phyloP scores from a whole-genome alignment of 371 early-diverging fungal species.

The Apophysomyces elegans region DNA sequence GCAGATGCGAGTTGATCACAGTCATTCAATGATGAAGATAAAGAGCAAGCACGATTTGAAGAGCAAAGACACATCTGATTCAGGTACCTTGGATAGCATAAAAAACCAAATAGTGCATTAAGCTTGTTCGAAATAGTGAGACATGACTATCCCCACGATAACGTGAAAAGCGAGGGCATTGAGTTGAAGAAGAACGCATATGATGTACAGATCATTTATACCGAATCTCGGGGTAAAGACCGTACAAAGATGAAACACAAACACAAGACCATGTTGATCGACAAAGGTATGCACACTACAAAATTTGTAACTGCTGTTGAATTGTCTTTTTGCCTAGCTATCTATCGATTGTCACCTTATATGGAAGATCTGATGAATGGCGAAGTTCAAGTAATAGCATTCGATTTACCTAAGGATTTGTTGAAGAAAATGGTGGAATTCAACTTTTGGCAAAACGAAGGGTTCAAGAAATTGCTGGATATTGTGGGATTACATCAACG shows the following conservation, averaged over 20 bases:
- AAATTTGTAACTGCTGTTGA: background rate
- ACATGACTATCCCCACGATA: conserved; percentile 41
- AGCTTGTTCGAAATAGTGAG: conserved; percentile 20
- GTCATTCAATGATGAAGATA: conserved; percentile 46
- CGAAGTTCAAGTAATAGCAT: conserved; percentile 70
- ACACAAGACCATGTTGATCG: conserved; percentile 68
- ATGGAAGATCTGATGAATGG: conserved; percentile 57
- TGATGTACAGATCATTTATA: conserved; percentile 50
- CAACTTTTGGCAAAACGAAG: conserved; percentile 66
- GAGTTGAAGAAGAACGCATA: conserved; percentile 41
- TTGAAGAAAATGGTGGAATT: conserved; percentile 60
- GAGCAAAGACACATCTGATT: conserved; percentile 52
- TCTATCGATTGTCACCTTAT: conserved; percentile 56
- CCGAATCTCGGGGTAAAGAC: conserved; percentile 47
- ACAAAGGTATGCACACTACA: conserved; percentile 58
- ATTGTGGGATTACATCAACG: conserved; percentile 33
- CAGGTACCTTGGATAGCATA: conserved; percentile 29
- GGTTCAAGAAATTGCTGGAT: conserved; percentile 57
- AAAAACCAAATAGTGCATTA: conserved; percentile 5
- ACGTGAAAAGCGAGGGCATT: conserved; percentile 34
- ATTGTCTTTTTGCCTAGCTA: conserved; percentile 36
- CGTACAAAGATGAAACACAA: conserved; percentile 70
- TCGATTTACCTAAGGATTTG: conserved; percentile 68
- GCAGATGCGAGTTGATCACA: conserved; percentile 62
- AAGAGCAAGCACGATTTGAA: conserved; percentile 61